Base-by-base conservation (phyloP, 768 basidiomycete genomes). In the Mycena filopes region DNA sequence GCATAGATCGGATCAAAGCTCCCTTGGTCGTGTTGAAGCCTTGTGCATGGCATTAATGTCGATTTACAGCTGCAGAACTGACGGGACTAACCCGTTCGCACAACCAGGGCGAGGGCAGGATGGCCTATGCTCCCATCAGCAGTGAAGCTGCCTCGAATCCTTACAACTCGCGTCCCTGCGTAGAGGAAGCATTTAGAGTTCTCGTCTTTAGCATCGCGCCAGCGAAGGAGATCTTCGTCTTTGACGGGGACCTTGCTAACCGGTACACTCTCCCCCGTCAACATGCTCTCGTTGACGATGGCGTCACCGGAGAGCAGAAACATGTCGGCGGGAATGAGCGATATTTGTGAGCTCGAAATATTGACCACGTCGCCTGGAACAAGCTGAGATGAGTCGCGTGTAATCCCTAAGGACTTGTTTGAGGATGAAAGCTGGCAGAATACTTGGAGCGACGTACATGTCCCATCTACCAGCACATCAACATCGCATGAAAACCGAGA, bases 1-100 rank as follows among this genome's bases (percentile, higher is more conserved):
- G 83, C 97, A 99, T 99, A 0, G 97, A 98, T 25, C 98, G 86
- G 25, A 99, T 88, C 25, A 99, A 82, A 1, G 97, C 93, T 20
- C 98, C 98, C 78, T 99, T 99, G 7, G 98, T 99, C 2, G 98
- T 99, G 75, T 93, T 95, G 79, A 99, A 99, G 1, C 94, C 92
- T 90, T 53, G 56, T n/a, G 55, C 67, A 43, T 59, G 21, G 48
- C 46, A 21, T n/a, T 36, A 42, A 43, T 43, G 8, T 31, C 25
- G 48, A 13, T 41, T 50, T 16, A 7, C 26, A 38, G 7, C 43
- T n/a, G 11, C 2, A 43, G 13, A 50, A n/a, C 36, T 10, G 23
- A 54, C 2, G 60, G 5, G 47, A 76, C 78, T 68, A 53, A 92
- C 94, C 96, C 56, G 95, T 98, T 42, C 96, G 84, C 29, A 90